Base-by-base conservation (phyloP, 306 rosid species). In the Abrus pulchellus region DNA sequence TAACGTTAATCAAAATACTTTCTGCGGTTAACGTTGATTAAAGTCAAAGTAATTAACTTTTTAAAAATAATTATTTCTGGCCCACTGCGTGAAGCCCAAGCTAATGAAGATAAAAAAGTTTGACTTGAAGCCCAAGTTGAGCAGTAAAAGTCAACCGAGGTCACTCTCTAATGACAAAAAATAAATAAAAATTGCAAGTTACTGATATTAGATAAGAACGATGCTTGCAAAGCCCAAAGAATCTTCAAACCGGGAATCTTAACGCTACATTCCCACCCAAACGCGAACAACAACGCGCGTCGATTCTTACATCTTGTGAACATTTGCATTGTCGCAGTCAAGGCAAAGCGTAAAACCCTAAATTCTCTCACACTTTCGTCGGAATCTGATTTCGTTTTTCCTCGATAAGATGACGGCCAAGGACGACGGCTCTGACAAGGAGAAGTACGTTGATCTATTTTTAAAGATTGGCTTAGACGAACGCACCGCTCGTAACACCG, bases 401-500 rank as follows among this genome's bases (percentile, higher is more conserved):
- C 28, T 71, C 7, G 9, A 41, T 45, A 57, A 49, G 34, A 92
- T 91, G 97, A 91, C 90, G 80, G 57, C 77, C 27, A 92, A 90
- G 70, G 93, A 88, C 0, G 92, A 83, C 1, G 66, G 10, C 74
- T 30, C 88, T 59, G 97, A 95, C 1, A 94, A 94, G 90, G 97
- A 91, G 81, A 87, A 89, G 85, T 77, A 68, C 36, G 33, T 95
- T 56, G 93, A 95, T 72, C 94, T 88, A 49, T 95, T 95, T 81
- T 44, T 90, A 34, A 84, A 83, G 41, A 80, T 95, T 41, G 93
- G 98, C 14, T 81, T 95, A 75, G 99, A 95, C 20, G 99, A 93
- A 43, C 89, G 97, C 49, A 95, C 98, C 0, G 99, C 99, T 10
- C 73, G 78, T 5, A 95, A 92, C 93, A 95, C 99, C 71, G 78